phyloP scores from a whole-genome alignment of 352 stramenopile genomes.

The Phytophthora hybrid region DNA sequence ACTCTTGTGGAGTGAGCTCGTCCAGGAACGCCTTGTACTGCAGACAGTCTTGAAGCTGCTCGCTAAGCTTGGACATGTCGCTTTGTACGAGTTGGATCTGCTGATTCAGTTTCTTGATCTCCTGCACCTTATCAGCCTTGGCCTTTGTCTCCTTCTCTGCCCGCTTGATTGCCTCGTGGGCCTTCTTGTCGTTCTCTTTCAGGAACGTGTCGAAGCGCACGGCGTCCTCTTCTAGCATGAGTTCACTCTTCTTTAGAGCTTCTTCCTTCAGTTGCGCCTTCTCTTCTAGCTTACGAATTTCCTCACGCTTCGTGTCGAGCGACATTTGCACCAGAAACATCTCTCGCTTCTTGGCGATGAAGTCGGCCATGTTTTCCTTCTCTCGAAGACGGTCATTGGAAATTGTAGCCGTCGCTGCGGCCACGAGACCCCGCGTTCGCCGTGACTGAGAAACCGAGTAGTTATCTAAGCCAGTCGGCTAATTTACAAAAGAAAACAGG shows the following conservation, averaged over 20 bases:
- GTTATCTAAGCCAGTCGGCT: slow-evolving; percentile 55
- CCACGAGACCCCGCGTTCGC: slow-evolving; percentile 79
- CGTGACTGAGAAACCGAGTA: slow-evolving; percentile 77
- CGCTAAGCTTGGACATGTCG: slow-evolving; percentile 95
- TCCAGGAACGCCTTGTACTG: slow-evolving; percentile 96
- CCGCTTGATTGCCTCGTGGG: slow-evolving; percentile 95
- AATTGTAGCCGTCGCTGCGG: slow-evolving; percentile 82
- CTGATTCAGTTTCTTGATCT: slow-evolving; percentile 96
- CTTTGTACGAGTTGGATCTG: slow-evolving; percentile 95
- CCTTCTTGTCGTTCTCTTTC: slow-evolving; percentile 98
- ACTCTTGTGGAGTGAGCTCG: slow-evolving; percentile 90
- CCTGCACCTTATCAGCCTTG: slow-evolving; percentile 94
- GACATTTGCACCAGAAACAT: slow-evolving; percentile 98
- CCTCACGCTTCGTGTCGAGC: slow-evolving; percentile 96
- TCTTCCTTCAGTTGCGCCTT: slow-evolving; percentile 96
- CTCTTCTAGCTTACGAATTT: slow-evolving; percentile 97
- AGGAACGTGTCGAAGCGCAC: slow-evolving; percentile 96
- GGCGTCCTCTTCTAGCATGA: slow-evolving; percentile 97
- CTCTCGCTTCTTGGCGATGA: slow-evolving; percentile 96
- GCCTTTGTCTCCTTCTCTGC: slow-evolving; percentile 95
- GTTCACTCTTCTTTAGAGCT: slow-evolving; percentile 94
- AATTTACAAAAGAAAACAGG: not conserved
- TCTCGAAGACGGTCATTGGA: slow-evolving; percentile 89
- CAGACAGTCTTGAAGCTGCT: slow-evolving; percentile 90
- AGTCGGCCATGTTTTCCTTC: slow-evolving; percentile 96